Percentiles rank a stretch among this genome's conserved stretches.
phyloP scores from a whole-genome alignment of 768 basidiomycete genomes.

The Phylloporus sp. region DNA sequence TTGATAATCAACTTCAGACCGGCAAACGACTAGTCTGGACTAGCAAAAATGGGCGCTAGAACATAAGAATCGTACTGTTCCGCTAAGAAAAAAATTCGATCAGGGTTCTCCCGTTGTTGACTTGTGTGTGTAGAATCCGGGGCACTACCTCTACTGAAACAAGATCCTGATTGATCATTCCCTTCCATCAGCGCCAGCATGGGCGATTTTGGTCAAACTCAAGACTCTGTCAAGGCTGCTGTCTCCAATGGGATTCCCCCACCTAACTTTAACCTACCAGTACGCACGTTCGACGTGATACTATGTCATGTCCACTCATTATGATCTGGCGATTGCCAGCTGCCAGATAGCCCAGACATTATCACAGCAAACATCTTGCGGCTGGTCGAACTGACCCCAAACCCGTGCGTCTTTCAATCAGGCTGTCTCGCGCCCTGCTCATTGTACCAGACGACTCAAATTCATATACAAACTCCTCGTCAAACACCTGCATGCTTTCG shows the following conservation, averaged over 20 bases:
- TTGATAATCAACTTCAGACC: too few species aligned
- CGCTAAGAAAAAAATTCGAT: too few species aligned
- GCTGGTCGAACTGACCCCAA: slow-evolving; percentile 33
- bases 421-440: background rate
- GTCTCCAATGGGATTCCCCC: slow-evolving; percentile 39
- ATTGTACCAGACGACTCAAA: slow-evolving; percentile 34
- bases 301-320: background rate
- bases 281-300: slow-evolving; percentile 16
- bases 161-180: background rate
- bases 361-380: slow-evolving; percentile 47
- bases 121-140: background rate
- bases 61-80: too few species aligned
- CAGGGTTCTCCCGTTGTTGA: too few species aligned
- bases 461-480: slow-evolving; percentile 53
- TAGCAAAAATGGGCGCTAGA: too few species aligned
- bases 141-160: slow-evolving; percentile 1
- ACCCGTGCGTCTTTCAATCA: slow-evolving; percentile 34
- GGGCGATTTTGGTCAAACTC: slow-evolving; percentile 9
- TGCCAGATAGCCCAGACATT: slow-evolving; percentile 45
- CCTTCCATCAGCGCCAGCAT: slow-evolving; percentile 6
- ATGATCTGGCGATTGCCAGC: slow-evolving; percentile 28
- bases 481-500: slow-evolving; percentile 70
- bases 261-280: slow-evolving; percentile 40
- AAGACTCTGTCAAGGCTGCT: slow-evolving; percentile 20
- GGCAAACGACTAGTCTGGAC: too few species aligned